Base-by-base conservation (phyloP, 108 stramenopile genomes). In the Pseudonitzschia delicatissima region DNA sequence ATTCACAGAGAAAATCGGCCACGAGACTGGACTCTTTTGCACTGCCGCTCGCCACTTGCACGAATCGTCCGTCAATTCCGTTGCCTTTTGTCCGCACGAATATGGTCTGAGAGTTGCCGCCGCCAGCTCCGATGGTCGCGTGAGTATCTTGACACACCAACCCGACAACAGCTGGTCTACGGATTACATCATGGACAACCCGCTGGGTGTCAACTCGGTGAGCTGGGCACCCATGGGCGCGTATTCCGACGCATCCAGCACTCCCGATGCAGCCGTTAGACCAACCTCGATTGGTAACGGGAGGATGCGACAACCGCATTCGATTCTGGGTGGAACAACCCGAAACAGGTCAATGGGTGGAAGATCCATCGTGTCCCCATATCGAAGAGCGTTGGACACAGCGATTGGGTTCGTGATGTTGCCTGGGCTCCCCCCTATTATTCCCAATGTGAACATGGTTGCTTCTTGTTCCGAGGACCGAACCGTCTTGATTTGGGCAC, bases 371-470 rank as follows among this genome's bases (percentile, higher is more conserved):
- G 20, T 36, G 70, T 61, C 47, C 26, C 57, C 29, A 64, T 77
- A 39, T 73, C 55, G 17, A 72, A 59, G 32, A 69, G 64, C 3
- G 23, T 71, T 18, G 57, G 62, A 20, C 96, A 99, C 76, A 73
- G 58, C 31, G 97, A 96, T 83, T 98, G 98, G 97, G 98, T 98
- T 28, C 81, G 98, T 23, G 99, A 99, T 83, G 99, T 98, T 49
- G 98, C 98, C 15, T 99, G 96, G 96, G 94, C 96, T 13, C 99
- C 99, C 0, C 64, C 69, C 63, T 2, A 74, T 80, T 57, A 50
- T 97, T 51, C 97, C 97, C n/a, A 87, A 87, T 65, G 76, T 85
- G 42, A 87, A 87, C 71, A 68, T 91, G 12, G 80, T 99, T 12
- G 98, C 98, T 25, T 91, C 90, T 26, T 96, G 97, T 74, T 88